Conservation (phyloP, 1,284 basidiomycete species). For the Austroboletus niveus region DNA sequence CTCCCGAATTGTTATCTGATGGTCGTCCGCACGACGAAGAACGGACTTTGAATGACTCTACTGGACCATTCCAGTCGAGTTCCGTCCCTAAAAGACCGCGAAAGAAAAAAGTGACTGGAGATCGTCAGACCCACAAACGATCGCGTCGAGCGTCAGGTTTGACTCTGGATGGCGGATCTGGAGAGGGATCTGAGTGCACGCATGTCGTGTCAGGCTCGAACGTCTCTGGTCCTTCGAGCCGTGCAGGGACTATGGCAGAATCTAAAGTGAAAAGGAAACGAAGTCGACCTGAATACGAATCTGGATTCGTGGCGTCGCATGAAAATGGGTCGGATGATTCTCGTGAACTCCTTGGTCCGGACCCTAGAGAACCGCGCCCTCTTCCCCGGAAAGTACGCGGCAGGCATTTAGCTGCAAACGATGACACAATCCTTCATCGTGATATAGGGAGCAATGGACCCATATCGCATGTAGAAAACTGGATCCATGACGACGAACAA, state of each 20-base stretch:
- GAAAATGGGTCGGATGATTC: not conserved
- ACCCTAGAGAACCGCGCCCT: constrained; percentile 20
- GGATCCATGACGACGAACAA: constrained; percentile 24
- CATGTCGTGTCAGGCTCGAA: not conserved
- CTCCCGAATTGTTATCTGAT: not conserved
- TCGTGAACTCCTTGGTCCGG: constrained; percentile 19
- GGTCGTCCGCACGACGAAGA: not conserved
- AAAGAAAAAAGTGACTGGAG: not conserved
- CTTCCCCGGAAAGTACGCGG: constrained; percentile 19
- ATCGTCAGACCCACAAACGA: constrained; percentile 10
- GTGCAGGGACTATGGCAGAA: not conserved
- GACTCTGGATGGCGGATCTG: not conserved
- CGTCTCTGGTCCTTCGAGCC: not conserved
- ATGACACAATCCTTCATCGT: not conserved
- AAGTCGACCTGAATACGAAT: constrained; percentile 20
- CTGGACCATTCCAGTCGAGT: not conserved
- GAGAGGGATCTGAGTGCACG: not conserved
- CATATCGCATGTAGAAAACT: constrained; percentile 16
- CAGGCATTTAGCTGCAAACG: not conserved
- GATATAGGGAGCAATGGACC: constrained; percentile 1
- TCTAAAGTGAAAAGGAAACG: constrained; percentile 18
- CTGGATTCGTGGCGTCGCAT: not conserved
- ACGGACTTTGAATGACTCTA: not conserved
- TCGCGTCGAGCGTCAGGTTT: constrained; percentile 11
- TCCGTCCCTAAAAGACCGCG: not conserved